Evolutionary conservation across 1,139 yeast genomes (phyloP).

Genomic region (Chernovozyma aurita): DNA sequence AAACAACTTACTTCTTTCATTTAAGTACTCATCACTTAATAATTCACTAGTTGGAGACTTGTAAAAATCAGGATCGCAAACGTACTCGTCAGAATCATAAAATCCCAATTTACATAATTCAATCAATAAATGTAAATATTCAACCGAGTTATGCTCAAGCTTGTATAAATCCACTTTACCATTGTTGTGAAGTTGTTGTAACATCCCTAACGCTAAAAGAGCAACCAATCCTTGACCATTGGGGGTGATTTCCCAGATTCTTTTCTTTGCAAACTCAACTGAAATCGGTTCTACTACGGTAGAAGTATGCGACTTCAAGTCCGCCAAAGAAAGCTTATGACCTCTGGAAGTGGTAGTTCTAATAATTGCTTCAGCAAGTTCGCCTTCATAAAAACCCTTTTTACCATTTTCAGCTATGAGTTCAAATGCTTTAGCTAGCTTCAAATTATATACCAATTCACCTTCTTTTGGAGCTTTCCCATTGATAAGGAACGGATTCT

Average conservation of each 20-base stretch:
- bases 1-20: conserved; percentile 47
- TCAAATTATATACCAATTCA: conserved; percentile 50
- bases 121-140: conserved; percentile 63
- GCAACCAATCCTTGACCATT: conserved; percentile 81
- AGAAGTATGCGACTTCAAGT: conserved; percentile 52
- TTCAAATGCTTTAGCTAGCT: conserved; percentile 51
- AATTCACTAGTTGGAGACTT: conserved; percentile 33
- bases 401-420: conserved; percentile 54
- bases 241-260: conserved; percentile 76
- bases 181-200: conserved; percentile 48
- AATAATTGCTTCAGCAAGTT: conserved; percentile 63
- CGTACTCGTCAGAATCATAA: conserved; percentile 72
- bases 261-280: conserved; percentile 39
- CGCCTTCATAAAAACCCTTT: conserved; percentile 65
- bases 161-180: conserved; percentile 42
- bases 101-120: conserved; percentile 73
- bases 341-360: conserved; percentile 46
- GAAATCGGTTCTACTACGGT: conserved; percentile 60
- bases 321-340: conserved; percentile 54
- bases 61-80: conserved; percentile 54
- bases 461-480: conserved; percentile 53
- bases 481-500: conserved; percentile 32
- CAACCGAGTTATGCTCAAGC: conserved; percentile 63
- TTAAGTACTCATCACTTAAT: conserved; percentile 41
- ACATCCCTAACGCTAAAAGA: conserved; percentile 60